Conservation (phyloP, 164 flowering plant genomes). For the Aristolochia californica region DNA sequence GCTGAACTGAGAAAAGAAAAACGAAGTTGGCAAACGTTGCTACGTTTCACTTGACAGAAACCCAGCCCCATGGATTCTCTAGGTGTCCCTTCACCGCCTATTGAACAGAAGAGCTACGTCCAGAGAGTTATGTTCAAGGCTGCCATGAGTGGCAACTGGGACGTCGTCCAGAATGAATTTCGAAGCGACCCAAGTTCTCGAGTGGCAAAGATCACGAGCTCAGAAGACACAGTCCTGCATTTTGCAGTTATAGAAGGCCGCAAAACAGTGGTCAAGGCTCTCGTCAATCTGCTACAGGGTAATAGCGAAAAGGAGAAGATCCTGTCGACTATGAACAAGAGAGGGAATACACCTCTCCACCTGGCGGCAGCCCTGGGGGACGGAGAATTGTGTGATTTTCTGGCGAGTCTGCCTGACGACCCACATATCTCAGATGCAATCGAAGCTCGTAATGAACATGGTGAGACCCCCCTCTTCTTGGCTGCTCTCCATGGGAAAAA, state of each 20-base stretch:
- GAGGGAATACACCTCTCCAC: constrained; percentile 16
- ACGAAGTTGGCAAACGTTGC: too few species aligned
- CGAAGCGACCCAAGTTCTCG: background rate
- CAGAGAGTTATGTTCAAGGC: background rate
- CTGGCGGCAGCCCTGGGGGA: constrained; percentile 15
- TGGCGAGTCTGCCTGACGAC: constrained; percentile 1
- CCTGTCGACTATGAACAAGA: constrained; percentile 6
- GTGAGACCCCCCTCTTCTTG: constrained; percentile 18
- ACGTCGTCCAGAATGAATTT: background rate
- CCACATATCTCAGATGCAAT: background rate
- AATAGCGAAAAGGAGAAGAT: background rate
- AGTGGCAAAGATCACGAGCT: background rate
- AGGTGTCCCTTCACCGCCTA: too few species aligned
- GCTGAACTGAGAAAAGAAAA: too few species aligned
- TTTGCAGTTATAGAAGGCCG: background rate
- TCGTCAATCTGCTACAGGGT: background rate
- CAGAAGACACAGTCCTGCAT: constrained; percentile 1
- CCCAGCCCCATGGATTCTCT: too few species aligned
- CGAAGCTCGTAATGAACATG: constrained; percentile 3
- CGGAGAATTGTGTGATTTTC: constrained; percentile 6
- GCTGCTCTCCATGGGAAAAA: constrained; percentile 14
- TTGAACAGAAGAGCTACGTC: too few species aligned
- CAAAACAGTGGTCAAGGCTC: background rate
- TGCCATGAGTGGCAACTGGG: constrained; percentile 2
- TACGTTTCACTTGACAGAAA: too few species aligned